Base-by-base conservation (phyloP, 805 yeast species). In the Millerago galiae region DNA sequence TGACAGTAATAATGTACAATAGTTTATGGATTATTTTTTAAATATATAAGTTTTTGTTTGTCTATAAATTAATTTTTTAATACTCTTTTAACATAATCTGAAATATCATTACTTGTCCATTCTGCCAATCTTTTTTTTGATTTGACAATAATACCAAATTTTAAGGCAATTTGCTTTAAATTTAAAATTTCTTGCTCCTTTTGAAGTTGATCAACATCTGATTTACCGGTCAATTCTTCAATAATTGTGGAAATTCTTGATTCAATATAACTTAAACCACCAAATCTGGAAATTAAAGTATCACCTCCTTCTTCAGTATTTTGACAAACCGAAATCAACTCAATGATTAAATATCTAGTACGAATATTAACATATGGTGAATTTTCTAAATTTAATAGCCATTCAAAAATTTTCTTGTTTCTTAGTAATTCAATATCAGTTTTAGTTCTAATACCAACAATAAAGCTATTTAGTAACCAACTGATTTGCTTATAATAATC, bases 381-480 rank as follows among this genome's bases (percentile, higher is more conserved):
- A 46, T 70, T 70, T 30, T 65, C 48, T 42, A 83, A 61, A 45
- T 79, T 77, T 54, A 83, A 51, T 2, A 76, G 48, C 80, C 88
- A 79, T 49, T 88, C 96, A 42, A 87, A 60, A 3, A 83, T 70
- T 7, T 79, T 81, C 42, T 66, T 71, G 38, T 63, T 66, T 45
- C 72, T 68, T 42, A 85, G 58, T 2, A 78, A 56, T 21, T 68
- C 62, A 40, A 85, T 67, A 55, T 88, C 95, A 8, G 55, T 51
- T 9, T 59, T 58, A 12, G 67, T 65, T 11, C 67, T 71, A 2
- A 74, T 58, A n/a, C 84, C 80, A 12, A 55, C 46, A 5, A 62
- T 60, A 30, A 87, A 54, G 12, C 64, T 63, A 6, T 66, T 68
- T 35, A 87, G 54, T 7, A 85, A 63, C 96, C 96, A 89, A 1